Conservation (phyloP, 768 basidiomycete genomes). For the Coprinellus micaceus region DNA sequence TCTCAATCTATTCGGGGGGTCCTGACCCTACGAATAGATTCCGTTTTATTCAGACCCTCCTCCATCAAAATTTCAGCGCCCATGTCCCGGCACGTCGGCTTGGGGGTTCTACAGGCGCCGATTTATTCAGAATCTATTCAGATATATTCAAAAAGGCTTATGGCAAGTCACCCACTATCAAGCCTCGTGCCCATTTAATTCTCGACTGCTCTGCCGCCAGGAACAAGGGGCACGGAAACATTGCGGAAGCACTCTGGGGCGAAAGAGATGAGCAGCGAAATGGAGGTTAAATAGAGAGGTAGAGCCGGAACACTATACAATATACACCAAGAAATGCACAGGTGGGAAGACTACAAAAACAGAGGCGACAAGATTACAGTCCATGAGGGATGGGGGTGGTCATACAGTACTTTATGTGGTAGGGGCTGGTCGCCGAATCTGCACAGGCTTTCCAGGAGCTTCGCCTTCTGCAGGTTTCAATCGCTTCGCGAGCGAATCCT, state of each 20-base stretch:
- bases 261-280: neutral
- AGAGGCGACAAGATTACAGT: too few species aligned
- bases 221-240: neutral
- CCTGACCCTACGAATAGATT: neutral
- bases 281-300: neutral
- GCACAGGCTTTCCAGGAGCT: conserved; percentile 16
- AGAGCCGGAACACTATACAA: too few species aligned
- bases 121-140: conserved; percentile 28
- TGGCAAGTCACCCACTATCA: conserved; percentile 20
- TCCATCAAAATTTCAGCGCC: neutral
- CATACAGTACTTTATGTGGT: conserved; percentile 5
- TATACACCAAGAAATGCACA: too few species aligned
- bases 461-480: conserved; percentile 51
- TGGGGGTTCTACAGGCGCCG: conserved; percentile 29
- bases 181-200: too few species aligned
- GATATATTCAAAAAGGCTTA: neutral
- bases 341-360: too few species aligned
- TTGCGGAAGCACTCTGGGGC: neutral
- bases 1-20: neutral
- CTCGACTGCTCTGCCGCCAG: too few species aligned
- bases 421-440: conserved; percentile 18
- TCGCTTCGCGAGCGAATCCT: conserved; percentile 65
- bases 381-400: neutral
- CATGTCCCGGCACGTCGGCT: neutral
- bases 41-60: neutral